Percentiles rank a stretch among this genome's conserved stretches.
phyloP scores from a whole-genome alignment of 768 basidiomycete species.

The Kwoniella sp. region DNA sequence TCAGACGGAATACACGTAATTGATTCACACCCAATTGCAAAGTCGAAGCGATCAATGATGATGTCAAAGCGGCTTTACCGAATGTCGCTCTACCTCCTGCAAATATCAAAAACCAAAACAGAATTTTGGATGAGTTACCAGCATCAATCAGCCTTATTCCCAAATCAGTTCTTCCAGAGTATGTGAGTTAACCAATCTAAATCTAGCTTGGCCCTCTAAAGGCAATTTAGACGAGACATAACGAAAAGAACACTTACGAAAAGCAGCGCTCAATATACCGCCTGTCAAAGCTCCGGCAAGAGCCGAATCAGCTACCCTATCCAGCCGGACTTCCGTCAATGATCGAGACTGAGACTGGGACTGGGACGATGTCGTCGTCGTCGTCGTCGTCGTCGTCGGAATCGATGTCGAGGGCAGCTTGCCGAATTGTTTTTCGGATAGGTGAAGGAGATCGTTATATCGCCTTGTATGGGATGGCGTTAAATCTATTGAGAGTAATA shows the following conservation, averaged over 20 bases:
- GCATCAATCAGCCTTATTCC: too few species aligned
- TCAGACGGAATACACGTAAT: slow-evolving; percentile 64
- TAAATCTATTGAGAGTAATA: slow-evolving; percentile 60
- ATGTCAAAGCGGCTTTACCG: slow-evolving; percentile 65
- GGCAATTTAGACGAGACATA: too few species aligned
- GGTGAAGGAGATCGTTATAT: slow-evolving; percentile 3
- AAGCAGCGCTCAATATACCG: slow-evolving; percentile 60
- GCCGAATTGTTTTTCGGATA: slow-evolving; percentile 15
- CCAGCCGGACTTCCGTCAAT: slow-evolving; percentile 62
- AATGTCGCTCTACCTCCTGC: slow-evolving; percentile 67
- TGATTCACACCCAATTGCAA: slow-evolving; percentile 75
- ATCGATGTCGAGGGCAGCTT: slow-evolving; percentile 23
- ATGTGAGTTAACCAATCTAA: too few species aligned
- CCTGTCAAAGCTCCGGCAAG: slow-evolving; percentile 72
- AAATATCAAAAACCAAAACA: too few species aligned
- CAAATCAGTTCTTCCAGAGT: too few species aligned
- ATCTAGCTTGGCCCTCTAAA: too few species aligned
- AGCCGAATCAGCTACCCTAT: slow-evolving; percentile 70
- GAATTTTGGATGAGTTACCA: neutral
- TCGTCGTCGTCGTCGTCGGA: too few species aligned
- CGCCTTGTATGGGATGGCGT: slow-evolving; percentile 59
- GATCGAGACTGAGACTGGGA: slow-evolving; percentile 18
- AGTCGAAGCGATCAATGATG: slow-evolving; percentile 63
- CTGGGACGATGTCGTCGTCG: too few species aligned
- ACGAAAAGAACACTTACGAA: slow-evolving; percentile 11